phyloP scores from a whole-genome alignment of 305 asterid species.

The Fraxinus baroniana region DNA sequence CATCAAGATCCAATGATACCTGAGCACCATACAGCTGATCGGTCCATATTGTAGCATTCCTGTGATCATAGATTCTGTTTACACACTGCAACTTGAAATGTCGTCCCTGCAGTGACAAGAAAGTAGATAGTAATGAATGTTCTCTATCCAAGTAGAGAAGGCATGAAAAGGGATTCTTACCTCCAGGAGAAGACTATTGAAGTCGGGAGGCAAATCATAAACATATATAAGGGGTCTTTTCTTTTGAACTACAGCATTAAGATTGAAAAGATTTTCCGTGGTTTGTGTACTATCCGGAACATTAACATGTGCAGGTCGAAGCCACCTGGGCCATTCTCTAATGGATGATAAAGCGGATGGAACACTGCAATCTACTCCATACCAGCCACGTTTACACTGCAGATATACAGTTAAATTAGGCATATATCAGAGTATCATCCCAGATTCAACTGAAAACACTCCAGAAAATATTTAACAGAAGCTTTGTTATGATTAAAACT shows the following conservation, averaged over 20 bases:
- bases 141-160: conserved; percentile 4
- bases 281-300: conserved; percentile 37
- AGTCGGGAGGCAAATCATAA: conserved; percentile 86
- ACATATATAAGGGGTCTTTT: conserved; percentile 85
- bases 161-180: conserved; percentile 30
- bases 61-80: conserved; percentile 76
- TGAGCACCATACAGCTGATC: conserved; percentile 92
- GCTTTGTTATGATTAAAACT: background rate
- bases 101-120: conserved; percentile 55
- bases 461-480: background rate
- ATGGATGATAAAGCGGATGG: conserved; percentile 80
- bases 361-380: conserved; percentile 84
- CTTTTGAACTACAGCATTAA: conserved; percentile 65
- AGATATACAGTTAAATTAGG: conserved; percentile 18
- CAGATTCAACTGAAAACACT: background rate
- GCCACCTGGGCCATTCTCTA: conserved; percentile 84
- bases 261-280: conserved; percentile 27
- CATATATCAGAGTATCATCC: background rate
- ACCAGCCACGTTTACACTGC: conserved; percentile 91
- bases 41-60: conserved; percentile 86
- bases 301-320: conserved; percentile 64
- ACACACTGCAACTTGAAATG: conserved; percentile 84
- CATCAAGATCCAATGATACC: conserved; percentile 39
- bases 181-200: conserved; percentile 89
- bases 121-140: background rate